phyloP scores from a whole-genome alignment of 257 asterid genomes.

The Solanum verrucosum region DNA sequence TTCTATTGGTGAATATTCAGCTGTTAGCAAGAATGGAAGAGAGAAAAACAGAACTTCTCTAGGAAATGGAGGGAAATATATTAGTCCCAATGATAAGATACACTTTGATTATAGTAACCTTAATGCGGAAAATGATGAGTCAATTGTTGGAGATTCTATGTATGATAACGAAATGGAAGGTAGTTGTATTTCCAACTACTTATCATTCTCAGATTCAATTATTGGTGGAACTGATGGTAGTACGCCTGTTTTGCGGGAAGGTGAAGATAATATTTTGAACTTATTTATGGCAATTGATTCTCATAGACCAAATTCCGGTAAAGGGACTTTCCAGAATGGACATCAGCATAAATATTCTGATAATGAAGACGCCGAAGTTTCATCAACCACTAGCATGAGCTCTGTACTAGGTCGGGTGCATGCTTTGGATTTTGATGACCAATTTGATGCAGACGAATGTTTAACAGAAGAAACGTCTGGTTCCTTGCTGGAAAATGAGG shows the following conservation, averaged over 20 bases:
- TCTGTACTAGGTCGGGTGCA: constrained; percentile 72
- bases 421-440: constrained; percentile 63
- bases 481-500: constrained; percentile 22
- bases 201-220: constrained; percentile 80
- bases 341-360: constrained; percentile 32
- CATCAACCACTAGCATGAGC: constrained; percentile 82
- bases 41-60: neutral
- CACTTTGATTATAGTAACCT: constrained; percentile 12
- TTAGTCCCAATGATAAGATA: neutral
- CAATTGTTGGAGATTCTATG: constrained; percentile 37
- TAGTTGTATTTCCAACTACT: constrained; percentile 55
- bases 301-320: constrained; percentile 12
- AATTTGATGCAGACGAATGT: constrained; percentile 38
- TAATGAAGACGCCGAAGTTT: constrained; percentile 65
- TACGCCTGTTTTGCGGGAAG: constrained; percentile 31
- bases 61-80: constrained; percentile 2
- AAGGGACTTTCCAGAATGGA: constrained; percentile 17
- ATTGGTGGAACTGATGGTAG: constrained; percentile 46
- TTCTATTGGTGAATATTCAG: constrained; percentile 17
- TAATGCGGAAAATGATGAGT: constrained; percentile 24
- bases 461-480: constrained; percentile 19
- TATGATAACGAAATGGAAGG: constrained; percentile 27
- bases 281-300: constrained; percentile 60
- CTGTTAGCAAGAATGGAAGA: constrained; percentile 1
- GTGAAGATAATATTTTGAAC: constrained; percentile 56